phyloP scores from a whole-genome alignment of 352 stramenopile genomes.

The Chrysophaeum taylorii region DNA sequence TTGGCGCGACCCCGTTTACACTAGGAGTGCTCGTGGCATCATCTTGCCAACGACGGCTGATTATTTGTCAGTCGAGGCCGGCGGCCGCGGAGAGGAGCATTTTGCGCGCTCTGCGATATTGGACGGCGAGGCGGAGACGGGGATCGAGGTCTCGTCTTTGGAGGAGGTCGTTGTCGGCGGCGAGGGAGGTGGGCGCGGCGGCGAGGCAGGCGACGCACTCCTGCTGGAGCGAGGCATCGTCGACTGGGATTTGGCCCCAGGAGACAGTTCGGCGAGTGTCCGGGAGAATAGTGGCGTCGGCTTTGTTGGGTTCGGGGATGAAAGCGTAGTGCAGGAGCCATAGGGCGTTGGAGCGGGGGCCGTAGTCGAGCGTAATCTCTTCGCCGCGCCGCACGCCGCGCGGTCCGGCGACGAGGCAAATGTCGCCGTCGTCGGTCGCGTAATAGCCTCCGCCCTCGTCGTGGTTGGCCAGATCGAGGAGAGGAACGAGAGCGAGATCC shows the following conservation, averaged over 20 bases:
- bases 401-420: neutral
- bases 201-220: neutral
- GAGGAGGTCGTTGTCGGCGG: neutral
- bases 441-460: neutral
- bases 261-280: neutral
- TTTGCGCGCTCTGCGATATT: neutral
- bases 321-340: slow-evolving; percentile 39
- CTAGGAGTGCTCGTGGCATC: no score
- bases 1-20: no score
- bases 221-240: neutral
- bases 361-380: slow-evolving; percentile 36
- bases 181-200: neutral
- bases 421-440: neutral
- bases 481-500: neutral
- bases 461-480: slow-evolving; percentile 4
- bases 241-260: neutral
- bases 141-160: neutral
- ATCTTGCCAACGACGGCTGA: no score
- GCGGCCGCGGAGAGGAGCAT: neutral
- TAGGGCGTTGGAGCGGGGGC: slow-evolving; percentile 30
- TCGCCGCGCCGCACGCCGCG: slow-evolving; percentile 13
- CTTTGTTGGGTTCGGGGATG: slow-evolving; percentile 5
- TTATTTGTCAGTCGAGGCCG: neutral
- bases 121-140: neutral
- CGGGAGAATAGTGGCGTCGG: neutral